Evolutionary conservation across 305 asterid species (phyloP).

Genomic region (Plantago lanceolata): DNA sequence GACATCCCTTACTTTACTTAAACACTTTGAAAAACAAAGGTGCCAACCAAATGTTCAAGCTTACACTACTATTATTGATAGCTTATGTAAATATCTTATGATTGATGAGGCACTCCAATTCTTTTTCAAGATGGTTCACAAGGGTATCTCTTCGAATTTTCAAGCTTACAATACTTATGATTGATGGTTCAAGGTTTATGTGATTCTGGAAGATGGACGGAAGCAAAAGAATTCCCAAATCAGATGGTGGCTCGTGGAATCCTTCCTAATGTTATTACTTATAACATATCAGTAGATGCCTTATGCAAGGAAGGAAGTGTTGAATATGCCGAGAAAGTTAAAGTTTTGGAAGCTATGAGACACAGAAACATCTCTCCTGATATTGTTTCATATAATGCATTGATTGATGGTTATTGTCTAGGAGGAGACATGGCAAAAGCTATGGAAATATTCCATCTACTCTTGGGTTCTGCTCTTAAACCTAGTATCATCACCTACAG

Average conservation of each 20-base stretch:
- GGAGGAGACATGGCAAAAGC: background rate
- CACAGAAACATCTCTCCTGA: background rate
- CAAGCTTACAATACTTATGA: no score
- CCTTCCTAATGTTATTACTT: background rate
- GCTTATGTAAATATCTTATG: background rate
- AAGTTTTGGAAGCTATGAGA: background rate
- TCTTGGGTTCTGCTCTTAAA: no score
- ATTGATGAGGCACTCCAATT: background rate
- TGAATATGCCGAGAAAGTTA: background rate
- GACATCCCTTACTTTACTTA: no score
- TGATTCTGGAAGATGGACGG: background rate
- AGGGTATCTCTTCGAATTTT: no score
- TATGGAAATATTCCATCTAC: no score
- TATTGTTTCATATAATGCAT: background rate
- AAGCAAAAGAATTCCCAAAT: background rate
- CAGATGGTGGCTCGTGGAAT: background rate
- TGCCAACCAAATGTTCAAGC: background rate
- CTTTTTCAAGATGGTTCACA: background rate
- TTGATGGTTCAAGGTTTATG: background rate
- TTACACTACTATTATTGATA: background rate
- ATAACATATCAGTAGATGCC: background rate
- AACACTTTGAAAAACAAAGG: background rate
- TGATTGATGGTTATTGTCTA: background rate
- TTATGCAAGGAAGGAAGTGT: conserved; percentile 1
- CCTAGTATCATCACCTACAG: no score